Evolutionary conservation across 2,329 filamentous ascomycete species (phyloP), one percentile per base, ranked within the genome.

Genomic region (Amesomyces nigricolor): DNA sequence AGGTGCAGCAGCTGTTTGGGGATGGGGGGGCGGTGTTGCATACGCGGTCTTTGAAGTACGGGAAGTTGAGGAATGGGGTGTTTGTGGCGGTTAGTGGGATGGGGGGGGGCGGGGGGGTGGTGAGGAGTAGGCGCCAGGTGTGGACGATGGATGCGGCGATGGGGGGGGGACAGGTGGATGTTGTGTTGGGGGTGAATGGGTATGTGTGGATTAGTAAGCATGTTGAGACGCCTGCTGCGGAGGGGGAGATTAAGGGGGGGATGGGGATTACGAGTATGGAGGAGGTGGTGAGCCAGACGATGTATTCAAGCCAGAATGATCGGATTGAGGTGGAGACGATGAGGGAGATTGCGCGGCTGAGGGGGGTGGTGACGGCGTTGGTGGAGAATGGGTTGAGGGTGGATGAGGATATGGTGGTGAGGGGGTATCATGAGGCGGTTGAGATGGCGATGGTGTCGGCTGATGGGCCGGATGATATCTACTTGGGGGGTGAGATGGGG

Each of bases 241-340:
- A 72, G 5, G 68, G 68, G 7, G 58, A 61, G 16, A 51, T 56
- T 19, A 65, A 66, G 49, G 69, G 49, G 69, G 65, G 10, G 66
- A 66, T 14, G 67, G 83, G 22, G 75, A 89, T 96, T 65, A 95
- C 90, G 51, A 82, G 88, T 62, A 80, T 96, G 69, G 94, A 97
- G 70, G 94, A 99, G 73, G 85, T 78, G 63, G 87, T 94, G 17
- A 91, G 85, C 60, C 84, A 85, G 65, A 88, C 86, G 52, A 90
- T 96, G 64, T 99, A 99, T 73, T 94, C 89, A 53, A 95, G 89
- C 68, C 91, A 96, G 74, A 99, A 99, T 68, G 92, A 97, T 68
- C 79, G 83, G 54, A 91, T 99, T 60, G 76, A 82, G 19, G 75
- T 83, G 2, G 82, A 83, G 48, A 92, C 90, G 14, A 84, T 94